These are phyloP conservation scores for Ustilago xerochloae DNA, from an alignment of 1,284 basidiomycete genomes.

Conservation along the genomic window DNA sequence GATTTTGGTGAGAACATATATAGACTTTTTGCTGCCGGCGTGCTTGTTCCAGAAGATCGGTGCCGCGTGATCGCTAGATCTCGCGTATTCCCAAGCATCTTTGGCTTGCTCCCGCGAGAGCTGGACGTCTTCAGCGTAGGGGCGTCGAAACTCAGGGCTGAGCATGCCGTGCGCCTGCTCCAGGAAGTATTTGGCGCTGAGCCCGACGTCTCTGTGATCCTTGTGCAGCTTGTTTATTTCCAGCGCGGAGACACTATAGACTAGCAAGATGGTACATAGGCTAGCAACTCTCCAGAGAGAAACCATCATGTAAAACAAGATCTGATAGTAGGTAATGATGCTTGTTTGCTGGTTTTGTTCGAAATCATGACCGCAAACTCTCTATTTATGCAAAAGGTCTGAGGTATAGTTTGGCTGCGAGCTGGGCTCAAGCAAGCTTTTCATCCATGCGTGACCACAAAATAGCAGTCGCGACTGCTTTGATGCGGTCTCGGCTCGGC, in stretches of 20 bases:
- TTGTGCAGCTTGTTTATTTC: rapidly evolving
- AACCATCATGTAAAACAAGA: background rate
- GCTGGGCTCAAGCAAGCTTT: too few species aligned
- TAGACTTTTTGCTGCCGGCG: background rate
- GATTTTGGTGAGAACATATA: slow-evolving; percentile 12
- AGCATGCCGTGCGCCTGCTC: background rate
- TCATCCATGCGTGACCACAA: too few species aligned
- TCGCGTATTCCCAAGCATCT: background rate
- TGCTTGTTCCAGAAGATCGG: background rate
- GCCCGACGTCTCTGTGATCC: background rate
- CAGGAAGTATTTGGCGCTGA: background rate
- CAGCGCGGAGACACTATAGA: background rate
- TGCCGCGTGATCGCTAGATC: background rate
- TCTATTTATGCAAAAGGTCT: too few species aligned
- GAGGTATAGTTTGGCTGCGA: too few species aligned
- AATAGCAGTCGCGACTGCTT: too few species aligned
- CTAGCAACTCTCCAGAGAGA: background rate
- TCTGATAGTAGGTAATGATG: background rate
- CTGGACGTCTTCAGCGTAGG: background rate
- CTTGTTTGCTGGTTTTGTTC: background rate
- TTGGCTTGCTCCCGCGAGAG: background rate
- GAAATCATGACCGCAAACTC: too few species aligned
- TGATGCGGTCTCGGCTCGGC: too few species aligned
- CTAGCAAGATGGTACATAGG: background rate
- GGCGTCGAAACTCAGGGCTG: rapidly evolving